phyloP scores from a whole-genome alignment of 495 filamentous ascomycete species.

The Neurospora hispaniola region DNA sequence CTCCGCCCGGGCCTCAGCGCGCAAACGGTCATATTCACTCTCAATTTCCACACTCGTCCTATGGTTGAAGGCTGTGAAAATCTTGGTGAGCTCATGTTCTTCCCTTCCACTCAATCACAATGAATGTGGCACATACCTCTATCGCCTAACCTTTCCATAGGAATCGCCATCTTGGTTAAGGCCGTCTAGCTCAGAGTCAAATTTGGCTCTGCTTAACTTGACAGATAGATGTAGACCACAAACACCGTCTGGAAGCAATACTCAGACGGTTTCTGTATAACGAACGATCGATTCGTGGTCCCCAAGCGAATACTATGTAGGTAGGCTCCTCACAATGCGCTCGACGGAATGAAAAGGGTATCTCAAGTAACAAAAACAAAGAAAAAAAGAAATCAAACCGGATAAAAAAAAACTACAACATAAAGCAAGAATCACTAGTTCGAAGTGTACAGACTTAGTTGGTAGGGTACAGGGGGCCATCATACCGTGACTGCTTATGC shows the following conservation, averaged over 20 bases:
- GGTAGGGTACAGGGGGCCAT: neutral
- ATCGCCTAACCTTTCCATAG: neutral
- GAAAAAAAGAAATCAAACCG: neutral
- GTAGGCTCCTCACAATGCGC: neutral
- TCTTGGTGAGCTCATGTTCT: neutral
- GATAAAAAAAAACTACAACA: neutral
- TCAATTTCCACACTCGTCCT: slow-evolving; percentile 54
- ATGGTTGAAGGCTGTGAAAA: slow-evolving; percentile 68
- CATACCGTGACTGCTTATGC: neutral
- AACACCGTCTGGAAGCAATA: neutral
- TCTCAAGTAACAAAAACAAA: neutral
- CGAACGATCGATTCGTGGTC: neutral
- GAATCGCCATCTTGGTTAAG: neutral
- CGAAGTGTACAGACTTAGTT: neutral
- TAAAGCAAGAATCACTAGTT: neutral
- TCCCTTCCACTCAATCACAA: neutral
- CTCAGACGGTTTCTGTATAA: neutral
- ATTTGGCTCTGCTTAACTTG: neutral
- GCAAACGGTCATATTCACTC: slow-evolving; percentile 84
- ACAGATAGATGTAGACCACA: neutral
- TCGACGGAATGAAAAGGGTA: neutral
- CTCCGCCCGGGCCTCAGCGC: slow-evolving; percentile 70
- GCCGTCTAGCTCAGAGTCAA: neutral
- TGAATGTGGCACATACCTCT: neutral
- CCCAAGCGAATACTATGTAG: neutral